Percentiles rank a stretch among this genome's conserved stretches.
phyloP scores from a whole-genome alignment of 2,329 filamentous ascomycete species.

The Scytalidium sp. region DNA sequence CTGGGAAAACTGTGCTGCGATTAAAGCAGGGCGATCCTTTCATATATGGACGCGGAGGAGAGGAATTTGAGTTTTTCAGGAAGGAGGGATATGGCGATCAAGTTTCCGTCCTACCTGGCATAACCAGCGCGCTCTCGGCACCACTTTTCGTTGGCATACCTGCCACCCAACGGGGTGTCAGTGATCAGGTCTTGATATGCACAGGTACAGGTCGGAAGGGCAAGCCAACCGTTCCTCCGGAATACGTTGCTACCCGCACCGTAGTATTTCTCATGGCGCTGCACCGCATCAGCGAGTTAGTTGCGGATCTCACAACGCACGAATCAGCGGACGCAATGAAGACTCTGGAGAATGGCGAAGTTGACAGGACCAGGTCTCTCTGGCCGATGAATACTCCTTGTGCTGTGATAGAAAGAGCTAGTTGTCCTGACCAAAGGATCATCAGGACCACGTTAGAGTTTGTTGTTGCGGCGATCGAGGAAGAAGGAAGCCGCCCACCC shows the following conservation, averaged over 20 bases:
- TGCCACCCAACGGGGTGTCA: constrained; percentile 81
- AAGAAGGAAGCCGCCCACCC: constrained; percentile 84
- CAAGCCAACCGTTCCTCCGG: constrained; percentile 74
- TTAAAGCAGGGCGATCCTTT: constrained; percentile 97
- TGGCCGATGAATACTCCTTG: constrained; percentile 84
- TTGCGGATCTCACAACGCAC: constrained; percentile 62
- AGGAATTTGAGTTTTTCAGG: constrained; percentile 85
- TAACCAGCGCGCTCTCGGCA: constrained; percentile 84
- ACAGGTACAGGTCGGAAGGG: constrained; percentile 95
- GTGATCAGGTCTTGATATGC: constrained; percentile 93
- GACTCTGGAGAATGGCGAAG: constrained; percentile 29
- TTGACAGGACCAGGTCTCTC: constrained; percentile 33
- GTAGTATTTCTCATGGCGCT: constrained; percentile 95
- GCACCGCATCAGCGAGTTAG: constrained; percentile 74
- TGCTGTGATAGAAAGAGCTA: constrained; percentile 89
- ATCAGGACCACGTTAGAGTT: constrained; percentile 81
- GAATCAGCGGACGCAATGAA: constrained; percentile 33
- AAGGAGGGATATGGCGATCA: constrained; percentile 62
- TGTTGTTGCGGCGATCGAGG: constrained; percentile 79
- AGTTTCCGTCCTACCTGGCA: constrained; percentile 76
- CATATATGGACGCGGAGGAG: constrained; percentile 90
- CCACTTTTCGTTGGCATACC: constrained; percentile 88
- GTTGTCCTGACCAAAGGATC: constrained; percentile 89
- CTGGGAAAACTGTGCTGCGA: constrained; percentile 78
- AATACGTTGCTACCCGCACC: constrained; percentile 72